These are phyloP conservation scores for Metschnikowia amazonensis DNA, from an alignment of 805 yeast genomes.

Conservation along the genomic window DNA sequence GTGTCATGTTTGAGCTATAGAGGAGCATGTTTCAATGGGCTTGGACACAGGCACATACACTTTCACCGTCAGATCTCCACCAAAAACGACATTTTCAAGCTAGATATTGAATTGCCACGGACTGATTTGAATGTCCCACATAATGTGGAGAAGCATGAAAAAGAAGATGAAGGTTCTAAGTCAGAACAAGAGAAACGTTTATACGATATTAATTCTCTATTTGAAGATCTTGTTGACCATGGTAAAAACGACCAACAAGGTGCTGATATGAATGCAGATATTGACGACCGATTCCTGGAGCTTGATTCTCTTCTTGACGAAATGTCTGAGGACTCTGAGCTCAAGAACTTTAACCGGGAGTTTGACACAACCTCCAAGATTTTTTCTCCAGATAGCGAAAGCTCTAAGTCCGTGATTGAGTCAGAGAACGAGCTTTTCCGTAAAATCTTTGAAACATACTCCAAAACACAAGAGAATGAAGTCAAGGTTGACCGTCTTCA, in stretches of 20 bases:
- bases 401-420: constrained; percentile 4
- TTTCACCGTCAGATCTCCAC: constrained; percentile 2
- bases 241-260: background rate
- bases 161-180: background rate
- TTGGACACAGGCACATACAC: background rate
- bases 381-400: background rate
- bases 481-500: constrained; percentile 7
- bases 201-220: constrained; percentile 2
- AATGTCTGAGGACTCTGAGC: background rate
- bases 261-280: background rate
- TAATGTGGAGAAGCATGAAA: background rate
- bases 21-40: background rate
- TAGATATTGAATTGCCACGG: constrained; percentile 5
- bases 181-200: background rate
- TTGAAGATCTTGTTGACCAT: background rate
- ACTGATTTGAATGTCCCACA: background rate
- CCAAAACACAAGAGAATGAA: constrained; percentile 7
- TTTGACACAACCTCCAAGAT: constrained; percentile 1
- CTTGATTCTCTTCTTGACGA: background rate
- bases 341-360: background rate
- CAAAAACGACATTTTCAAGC: constrained; percentile 10
- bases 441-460: constrained; percentile 17
- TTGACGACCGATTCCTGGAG: background rate
- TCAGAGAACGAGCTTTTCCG: constrained; percentile 17
- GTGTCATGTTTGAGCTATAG: too few species aligned